Base-by-base conservation (phyloP, 83 land plant species). In the Picea abies region DNA sequence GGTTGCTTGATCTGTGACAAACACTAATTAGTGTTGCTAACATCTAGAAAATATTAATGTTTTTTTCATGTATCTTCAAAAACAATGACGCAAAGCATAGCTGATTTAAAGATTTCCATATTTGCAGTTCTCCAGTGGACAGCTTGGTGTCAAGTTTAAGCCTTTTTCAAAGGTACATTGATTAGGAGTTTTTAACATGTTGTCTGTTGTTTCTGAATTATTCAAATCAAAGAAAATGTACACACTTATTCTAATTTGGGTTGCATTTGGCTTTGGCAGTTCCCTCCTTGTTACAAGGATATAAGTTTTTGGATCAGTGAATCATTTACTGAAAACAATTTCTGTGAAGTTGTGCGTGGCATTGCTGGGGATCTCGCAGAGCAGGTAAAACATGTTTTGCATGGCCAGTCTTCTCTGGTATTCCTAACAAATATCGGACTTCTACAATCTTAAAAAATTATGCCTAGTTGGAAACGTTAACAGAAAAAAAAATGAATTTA, bases 251-350 rank as follows among this genome's bases (percentile, higher is more conserved):
- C 61, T 66, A 66, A 49, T 76, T 52, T 70, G 75, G 44, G 5
- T 22, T 37, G 26, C 20, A 39, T 63, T 63, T 80, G 79, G 69
- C 7, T 81, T 83, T 84, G 88, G 84, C 93, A 95, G 99, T 97
- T 80, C 84, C 99, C 99, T 65, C 98, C 98, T 7, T 97, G 99
- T 83, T 97, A 92, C 83, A 97, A 97, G 83, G 99, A 97, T 76
- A 96, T 97, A 76, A 97, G 99, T 68, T 97, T 97, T 77, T 97
- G 99, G 99, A 92, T 97, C 72, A 97, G 84, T 41, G 98, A 97
- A 49, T 75, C 91, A 35, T 97, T 97, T 81, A 94, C 99, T 9
- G 99, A 97, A 83, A 97, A 97, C 81, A 97, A 97, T 83, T 81
- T 97, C 63, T 97, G 99, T 85, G 99, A 97, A 83, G 87, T 97